These are phyloP conservation scores for Basidiobolus heterosporus DNA, from an alignment of 371 early-diverging fungal species.

Conservation along the genomic window DNA sequence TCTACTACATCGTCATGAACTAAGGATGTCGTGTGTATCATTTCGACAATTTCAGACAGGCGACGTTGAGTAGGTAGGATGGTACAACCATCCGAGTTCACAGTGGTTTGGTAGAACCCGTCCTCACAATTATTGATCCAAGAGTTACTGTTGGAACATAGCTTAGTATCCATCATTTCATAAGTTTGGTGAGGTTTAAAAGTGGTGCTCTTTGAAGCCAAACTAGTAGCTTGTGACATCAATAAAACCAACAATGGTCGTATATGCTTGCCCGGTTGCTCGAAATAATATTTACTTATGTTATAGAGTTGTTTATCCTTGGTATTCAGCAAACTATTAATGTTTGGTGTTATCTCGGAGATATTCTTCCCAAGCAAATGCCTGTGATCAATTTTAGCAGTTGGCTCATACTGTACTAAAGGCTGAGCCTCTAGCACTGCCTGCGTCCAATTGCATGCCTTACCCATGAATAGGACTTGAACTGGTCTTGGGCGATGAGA, in stretches of 20 bases:
- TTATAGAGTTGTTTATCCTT: conserved; percentile 76
- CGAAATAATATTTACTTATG: conserved; percentile 78
- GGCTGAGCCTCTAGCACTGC: conserved; percentile 5
- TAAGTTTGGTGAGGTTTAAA: conserved; percentile 16
- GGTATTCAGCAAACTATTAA: conserved; percentile 63
- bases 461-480: background rate
- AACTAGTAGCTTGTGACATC: conserved; percentile 70
- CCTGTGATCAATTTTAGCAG: conserved; percentile 22
- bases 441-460: conserved; percentile 6
- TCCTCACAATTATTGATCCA: conserved; percentile 7
- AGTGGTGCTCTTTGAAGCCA: conserved; percentile 28
- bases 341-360: conserved; percentile 66
- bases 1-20: conserved; percentile 93
- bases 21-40: conserved; percentile 91
- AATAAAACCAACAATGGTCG: conserved; percentile 82
- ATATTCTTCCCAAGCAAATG: conserved; percentile 61
- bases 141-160: conserved; percentile 14
- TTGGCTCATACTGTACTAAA: conserved; percentile 17
- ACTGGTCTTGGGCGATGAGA: too few species aligned
- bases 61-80: conserved; percentile 80
- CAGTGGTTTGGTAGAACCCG: conserved; percentile 6
- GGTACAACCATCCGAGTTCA: conserved; percentile 9
- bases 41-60: conserved; percentile 87
- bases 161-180: conserved; percentile 27
- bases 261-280: conserved; percentile 77